phyloP scores from a whole-genome alignment of 1,284 basidiomycete species.

The Ustilago esculenta region DNA sequence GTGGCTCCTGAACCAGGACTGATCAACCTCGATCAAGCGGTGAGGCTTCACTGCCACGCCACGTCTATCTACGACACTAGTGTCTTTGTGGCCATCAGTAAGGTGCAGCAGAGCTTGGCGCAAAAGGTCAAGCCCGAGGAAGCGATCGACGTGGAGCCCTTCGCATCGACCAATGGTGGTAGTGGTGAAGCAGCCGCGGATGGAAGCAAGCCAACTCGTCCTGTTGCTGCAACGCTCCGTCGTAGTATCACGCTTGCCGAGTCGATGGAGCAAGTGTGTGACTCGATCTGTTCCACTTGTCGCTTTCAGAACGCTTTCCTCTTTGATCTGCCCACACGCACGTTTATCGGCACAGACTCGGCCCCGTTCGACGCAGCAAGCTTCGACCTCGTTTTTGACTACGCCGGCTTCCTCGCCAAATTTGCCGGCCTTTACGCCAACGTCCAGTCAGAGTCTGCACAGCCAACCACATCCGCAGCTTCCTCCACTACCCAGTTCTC shows the following conservation, averaged over 20 bases:
- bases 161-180: neutral
- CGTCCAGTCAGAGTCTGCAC: slow-evolving; percentile 5
- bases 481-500: slow-evolving; percentile 15
- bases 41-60: slow-evolving; percentile 75
- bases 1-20: slow-evolving; percentile 36
- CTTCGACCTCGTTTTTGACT: slow-evolving; percentile 88
- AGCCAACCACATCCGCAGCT: neutral
- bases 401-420: slow-evolving; percentile 84
- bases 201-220: slow-evolving; percentile 17
- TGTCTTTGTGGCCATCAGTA: slow-evolving; percentile 85
- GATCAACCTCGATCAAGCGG: slow-evolving; percentile 58
- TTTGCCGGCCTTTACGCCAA: slow-evolving; percentile 82
- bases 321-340: slow-evolving; percentile 84
- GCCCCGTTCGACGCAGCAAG: slow-evolving; percentile 89
- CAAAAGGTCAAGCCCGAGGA: slow-evolving; percentile 77
- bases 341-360: slow-evolving; percentile 91
- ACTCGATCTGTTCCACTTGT: slow-evolving; percentile 73
- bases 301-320: slow-evolving; percentile 91
- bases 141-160: slow-evolving; percentile 73
- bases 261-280: slow-evolving; percentile 52
- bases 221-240: slow-evolving; percentile 16
- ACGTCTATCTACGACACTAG: slow-evolving; percentile 91
- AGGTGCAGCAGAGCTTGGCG: slow-evolving; percentile 71
- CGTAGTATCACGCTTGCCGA: slow-evolving; percentile 40
- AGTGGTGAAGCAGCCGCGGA: slow-evolving; percentile 4